phyloP scores from a whole-genome alignment of 192 early-diverging fungal genomes.

The Dissophora globulifera region DNA sequence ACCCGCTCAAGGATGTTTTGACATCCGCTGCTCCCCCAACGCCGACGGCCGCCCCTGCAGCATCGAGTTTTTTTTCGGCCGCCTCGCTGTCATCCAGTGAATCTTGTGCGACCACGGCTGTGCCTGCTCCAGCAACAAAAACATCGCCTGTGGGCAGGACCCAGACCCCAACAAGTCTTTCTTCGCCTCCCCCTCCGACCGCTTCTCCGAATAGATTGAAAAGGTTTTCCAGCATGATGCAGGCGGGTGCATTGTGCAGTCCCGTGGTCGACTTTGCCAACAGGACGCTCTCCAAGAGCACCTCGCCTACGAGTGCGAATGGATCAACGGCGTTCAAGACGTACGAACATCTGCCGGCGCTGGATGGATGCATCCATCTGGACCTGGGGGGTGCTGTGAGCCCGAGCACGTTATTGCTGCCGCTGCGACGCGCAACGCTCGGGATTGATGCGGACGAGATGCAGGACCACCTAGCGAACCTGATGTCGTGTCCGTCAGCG shows the following conservation, averaged over 20 bases:
- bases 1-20: slow-evolving; percentile 13
- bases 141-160: background rate
- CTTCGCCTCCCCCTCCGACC: background rate
- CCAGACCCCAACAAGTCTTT: background rate
- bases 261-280: slow-evolving; percentile 8
- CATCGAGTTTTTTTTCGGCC: background rate
- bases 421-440: slow-evolving; percentile 27
- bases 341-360: slow-evolving; percentile 37
- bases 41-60: slow-evolving; percentile 4
- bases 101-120: slow-evolving; percentile 25
- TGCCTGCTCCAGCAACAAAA: slow-evolving; percentile 3
- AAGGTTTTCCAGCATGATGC: no score
- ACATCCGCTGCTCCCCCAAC: background rate
- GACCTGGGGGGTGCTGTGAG: slow-evolving; percentile 37
- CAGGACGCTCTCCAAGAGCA: slow-evolving; percentile 13
- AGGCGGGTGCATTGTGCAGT: slow-evolving; percentile 4
- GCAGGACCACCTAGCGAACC: slow-evolving; percentile 17
- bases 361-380: slow-evolving; percentile 49
- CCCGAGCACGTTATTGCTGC: slow-evolving; percentile 39
- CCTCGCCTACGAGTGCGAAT: slow-evolving; percentile 19
- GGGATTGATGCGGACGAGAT: slow-evolving; percentile 43
- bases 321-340: slow-evolving; percentile 25
- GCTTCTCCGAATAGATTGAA: background rate
- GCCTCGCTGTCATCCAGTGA: slow-evolving; percentile 2
- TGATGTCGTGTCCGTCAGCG: slow-evolving; percentile 24